Percentiles rank a stretch among this genome's conserved stretches.
Evolutionary conservation across 2,329 filamentous ascomycete genomes (phyloP).

Genomic region (Fusarium mangiferae): DNA sequence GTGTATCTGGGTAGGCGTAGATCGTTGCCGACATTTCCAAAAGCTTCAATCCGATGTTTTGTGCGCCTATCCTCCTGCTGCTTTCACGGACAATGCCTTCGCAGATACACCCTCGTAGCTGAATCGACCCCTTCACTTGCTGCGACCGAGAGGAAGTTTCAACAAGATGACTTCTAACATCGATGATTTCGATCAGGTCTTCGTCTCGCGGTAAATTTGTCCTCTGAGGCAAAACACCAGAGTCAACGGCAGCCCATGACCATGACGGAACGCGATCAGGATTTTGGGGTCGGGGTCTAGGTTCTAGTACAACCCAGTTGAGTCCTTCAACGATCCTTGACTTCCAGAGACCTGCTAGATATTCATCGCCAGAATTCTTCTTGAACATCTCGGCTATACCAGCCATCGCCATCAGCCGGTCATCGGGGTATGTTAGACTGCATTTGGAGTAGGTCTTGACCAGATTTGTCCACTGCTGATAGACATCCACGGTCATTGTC

Average conservation of each 20-base stretch:
- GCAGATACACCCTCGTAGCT: background rate
- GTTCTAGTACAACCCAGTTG: background rate
- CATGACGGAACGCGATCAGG: background rate
- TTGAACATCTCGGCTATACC: background rate
- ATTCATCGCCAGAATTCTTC: background rate
- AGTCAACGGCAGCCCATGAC: background rate
- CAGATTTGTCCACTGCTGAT: background rate
- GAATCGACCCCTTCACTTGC: background rate
- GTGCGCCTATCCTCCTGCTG: too few relatives aligned
- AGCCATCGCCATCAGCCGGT: background rate
- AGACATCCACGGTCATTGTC: background rate
- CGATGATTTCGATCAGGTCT: background rate
- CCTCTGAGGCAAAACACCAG: background rate
- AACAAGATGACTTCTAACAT: background rate
- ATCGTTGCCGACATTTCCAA: background rate
- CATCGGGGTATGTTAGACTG: background rate
- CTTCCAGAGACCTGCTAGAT: background rate
- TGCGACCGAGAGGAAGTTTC: background rate
- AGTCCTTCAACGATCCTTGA: background rate
- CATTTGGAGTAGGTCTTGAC: background rate
- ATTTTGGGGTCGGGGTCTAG: background rate
- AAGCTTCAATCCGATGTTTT: rapidly evolving
- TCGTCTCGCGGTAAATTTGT: background rate
- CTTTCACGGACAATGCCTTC: background rate
- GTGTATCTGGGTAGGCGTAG: background rate